Conservation (phyloP, 306 rosid species). For the Sesbania bispinosa region DNA sequence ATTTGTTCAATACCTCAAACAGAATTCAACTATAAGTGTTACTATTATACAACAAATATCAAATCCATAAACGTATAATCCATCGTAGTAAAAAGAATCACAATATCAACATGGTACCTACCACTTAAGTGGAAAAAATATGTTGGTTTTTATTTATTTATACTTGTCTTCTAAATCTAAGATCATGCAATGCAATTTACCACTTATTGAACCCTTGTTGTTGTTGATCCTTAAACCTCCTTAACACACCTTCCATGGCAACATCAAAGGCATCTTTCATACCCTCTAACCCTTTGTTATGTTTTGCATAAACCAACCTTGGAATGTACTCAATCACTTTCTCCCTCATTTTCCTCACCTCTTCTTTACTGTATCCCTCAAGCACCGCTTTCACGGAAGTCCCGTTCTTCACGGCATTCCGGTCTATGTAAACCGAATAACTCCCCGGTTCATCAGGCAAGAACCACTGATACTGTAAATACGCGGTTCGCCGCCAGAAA, state of each 20-base stretch:
- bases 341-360: constrained; percentile 49
- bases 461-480: constrained; percentile 44
- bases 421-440: constrained; percentile 49
- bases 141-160: background rate
- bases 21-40: background rate
- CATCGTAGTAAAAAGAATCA: constrained; percentile 22
- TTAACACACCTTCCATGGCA: constrained; percentile 34
- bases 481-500: constrained; percentile 52
- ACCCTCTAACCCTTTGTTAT: constrained; percentile 25
- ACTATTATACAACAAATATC: constrained; percentile 2
- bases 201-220: constrained; percentile 35
- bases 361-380: constrained; percentile 35
- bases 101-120: constrained; percentile 27
- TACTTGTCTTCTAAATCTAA: background rate
- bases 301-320: constrained; percentile 22
- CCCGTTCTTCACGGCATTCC: constrained; percentile 43
- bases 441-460: constrained; percentile 43
- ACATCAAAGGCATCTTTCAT: constrained; percentile 44
- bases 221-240: constrained; percentile 50
- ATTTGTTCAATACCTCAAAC: background rate
- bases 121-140: too few species aligned
- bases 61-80: background rate
- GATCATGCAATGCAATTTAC: background rate
- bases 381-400: constrained; percentile 39
- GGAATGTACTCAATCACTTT: constrained; percentile 51